Conservation (phyloP, 2,329 filamentous ascomycete species). For the Botrytis hyacinthi region DNA sequence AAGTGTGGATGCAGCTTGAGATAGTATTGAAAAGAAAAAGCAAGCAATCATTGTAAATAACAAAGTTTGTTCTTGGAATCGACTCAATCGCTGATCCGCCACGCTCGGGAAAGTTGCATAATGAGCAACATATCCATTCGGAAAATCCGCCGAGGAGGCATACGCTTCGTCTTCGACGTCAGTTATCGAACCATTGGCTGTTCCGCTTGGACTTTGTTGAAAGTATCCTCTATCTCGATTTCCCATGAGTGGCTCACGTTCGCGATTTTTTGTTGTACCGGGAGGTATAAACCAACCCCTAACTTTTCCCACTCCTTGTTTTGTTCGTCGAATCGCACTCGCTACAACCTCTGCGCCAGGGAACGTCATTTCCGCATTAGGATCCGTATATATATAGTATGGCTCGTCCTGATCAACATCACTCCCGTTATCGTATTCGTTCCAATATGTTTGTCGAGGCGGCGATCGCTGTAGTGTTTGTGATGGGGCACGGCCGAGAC, state of each 20-base stretch:
- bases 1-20: conserved; percentile 63
- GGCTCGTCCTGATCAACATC: conserved; percentile 56
- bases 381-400: conserved; percentile 74
- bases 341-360: conserved; percentile 54
- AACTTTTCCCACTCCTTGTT: conserved; percentile 50
- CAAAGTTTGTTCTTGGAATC: conserved; percentile 55
- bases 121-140: conserved; percentile 52
- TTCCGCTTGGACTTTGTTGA: conserved; percentile 27
- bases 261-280: conserved; percentile 26
- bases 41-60: conserved; percentile 52
- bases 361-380: conserved; percentile 57
- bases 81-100: conserved; percentile 49
- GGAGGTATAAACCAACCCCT: conserved; percentile 49
- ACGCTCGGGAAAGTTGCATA: conserved; percentile 54
- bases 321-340: conserved; percentile 49
- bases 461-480: conserved; percentile 1
- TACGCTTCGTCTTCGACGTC: conserved; percentile 52
- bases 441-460: conserved; percentile 61
- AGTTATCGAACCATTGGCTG: conserved; percentile 40
- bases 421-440: conserved; percentile 81
- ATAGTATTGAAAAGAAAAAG: conserved; percentile 58
- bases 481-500: conserved; percentile 19
- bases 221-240: conserved; percentile 26
- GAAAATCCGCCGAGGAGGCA: conserved; percentile 49
- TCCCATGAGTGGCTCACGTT: conserved; percentile 34